Conservation (phyloP, 768 basidiomycete genomes). For the Pulveroboletus frians region DNA sequence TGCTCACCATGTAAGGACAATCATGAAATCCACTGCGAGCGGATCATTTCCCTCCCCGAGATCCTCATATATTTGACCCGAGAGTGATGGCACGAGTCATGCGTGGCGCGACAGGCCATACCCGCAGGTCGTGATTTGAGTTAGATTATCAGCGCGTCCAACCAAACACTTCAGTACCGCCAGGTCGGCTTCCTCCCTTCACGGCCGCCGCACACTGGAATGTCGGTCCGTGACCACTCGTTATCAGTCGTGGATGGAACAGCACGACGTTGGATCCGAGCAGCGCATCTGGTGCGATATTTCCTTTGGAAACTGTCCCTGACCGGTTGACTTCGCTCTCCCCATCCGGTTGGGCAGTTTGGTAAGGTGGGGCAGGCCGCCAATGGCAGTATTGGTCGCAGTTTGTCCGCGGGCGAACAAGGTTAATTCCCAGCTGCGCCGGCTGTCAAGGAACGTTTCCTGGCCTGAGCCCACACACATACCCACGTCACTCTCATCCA, state of each 20-base stretch:
- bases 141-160: background rate
- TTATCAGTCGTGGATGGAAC: no score
- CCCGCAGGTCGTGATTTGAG: no score
- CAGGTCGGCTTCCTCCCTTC: no score
- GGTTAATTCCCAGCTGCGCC: background rate
- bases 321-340: background rate
- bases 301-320: background rate
- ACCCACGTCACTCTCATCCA: background rate
- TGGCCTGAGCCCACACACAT: background rate
- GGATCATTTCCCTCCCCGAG: background rate
- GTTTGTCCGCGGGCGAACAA: background rate
- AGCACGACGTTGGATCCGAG: background rate
- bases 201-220: no score
- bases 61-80: background rate
- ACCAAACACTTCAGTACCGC: background rate
- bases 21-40: background rate
- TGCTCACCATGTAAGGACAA: constrained; percentile 3
- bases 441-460: background rate
- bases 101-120: background rate
- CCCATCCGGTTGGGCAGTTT: background rate
- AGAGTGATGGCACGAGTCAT: background rate
- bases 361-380: constrained; percentile 2
- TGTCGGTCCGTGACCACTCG: no score
- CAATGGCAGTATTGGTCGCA: constrained; percentile 12
- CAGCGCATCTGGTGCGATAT: background rate